Base-by-base conservation (phyloP, 495 filamentous ascomycete species). In the Aspergillus indologenus region DNA sequence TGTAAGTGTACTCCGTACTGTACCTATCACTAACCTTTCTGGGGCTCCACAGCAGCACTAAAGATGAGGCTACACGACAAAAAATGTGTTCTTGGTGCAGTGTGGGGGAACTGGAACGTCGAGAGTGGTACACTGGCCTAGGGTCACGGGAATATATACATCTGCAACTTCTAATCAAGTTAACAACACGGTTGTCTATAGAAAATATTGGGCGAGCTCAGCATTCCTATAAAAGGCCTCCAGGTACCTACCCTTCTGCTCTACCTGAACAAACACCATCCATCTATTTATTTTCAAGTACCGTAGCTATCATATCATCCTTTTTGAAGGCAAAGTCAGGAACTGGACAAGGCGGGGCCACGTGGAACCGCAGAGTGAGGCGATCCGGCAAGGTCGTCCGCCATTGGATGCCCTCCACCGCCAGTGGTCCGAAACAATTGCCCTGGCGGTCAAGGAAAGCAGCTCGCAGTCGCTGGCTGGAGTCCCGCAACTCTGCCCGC, bases 321-420 rank as follows among this genome's bases (percentile, higher is more conserved):
- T 19, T 47, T 5, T n/a, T 19, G 19, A 6, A 47, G 22, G 45
- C 23, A 21, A 23, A 48, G n/a, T 22, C 45, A 21, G 45, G 45
- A 23, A 40, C 34, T 18, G 24, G 47, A 24, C 23, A 5, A 5
- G 48, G 71, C 70, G 69, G 72, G 65, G 70, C 67, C 75, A 76
- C 75, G 74, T 78, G 74, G 69, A 78, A 72, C 67, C 51, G 58
- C 63, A 73, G 71, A 71, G 74, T 77, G 74, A 77, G 74, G 72
- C 72, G 56, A 52, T 42, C 20, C 8, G 49, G 24, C n/a, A 20
- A 4, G 18, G 48, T 9, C 14, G 48, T 9, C 23, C 22, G 23
- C 18, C 48, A 51, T 51, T 51, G 48, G 48, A 51, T 51, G 48
- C 48, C 48, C 24, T 51, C 48, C 48, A 51, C 48, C 48, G 48